A percentile compares a stretch with the other conserved stretches of the same genome.
Conservation (phyloP, 176 grass and related monocot species). For the Cenchrus purpureus region DNA sequence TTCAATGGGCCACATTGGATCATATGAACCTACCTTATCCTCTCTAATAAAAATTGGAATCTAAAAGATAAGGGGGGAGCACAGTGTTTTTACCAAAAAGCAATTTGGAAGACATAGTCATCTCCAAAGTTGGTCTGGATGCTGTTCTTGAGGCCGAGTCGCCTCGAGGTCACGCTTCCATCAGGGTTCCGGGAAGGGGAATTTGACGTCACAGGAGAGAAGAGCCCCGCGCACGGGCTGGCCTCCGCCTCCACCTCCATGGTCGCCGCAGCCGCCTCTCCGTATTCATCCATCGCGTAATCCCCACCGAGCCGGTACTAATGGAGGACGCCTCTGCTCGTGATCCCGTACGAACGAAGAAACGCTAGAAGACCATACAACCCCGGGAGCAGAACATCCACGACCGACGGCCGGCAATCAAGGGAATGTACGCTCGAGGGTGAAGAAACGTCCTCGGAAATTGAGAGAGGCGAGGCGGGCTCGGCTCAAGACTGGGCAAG, state of each 20-base stretch:
- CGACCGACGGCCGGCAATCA: not conserved
- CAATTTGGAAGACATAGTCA: conserved; percentile 92
- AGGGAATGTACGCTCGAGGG: not conserved
- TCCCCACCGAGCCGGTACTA: not conserved
- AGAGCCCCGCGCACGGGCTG: not conserved
- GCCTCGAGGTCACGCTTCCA: conserved; percentile 30
- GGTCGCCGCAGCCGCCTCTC: conserved; percentile 19
- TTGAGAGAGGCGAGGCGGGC: not conserved
- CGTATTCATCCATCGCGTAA: conserved; percentile 35
- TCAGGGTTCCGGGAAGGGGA: not conserved
- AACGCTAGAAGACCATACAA: not conserved
- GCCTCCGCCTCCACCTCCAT: conserved; percentile 43
- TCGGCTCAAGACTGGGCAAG: not conserved
- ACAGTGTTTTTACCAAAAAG: conserved; percentile 54
- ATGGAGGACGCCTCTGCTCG: not conserved
- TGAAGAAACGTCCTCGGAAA: not conserved
- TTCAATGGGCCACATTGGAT: not conserved
- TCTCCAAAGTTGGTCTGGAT: conserved; percentile 95
- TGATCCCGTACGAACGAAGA: not conserved
- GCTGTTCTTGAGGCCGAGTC: conserved; percentile 66
- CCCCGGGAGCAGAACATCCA: not conserved
- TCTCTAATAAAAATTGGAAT: not conserved
- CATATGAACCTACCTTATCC: not conserved
- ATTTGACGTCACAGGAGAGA: not conserved
- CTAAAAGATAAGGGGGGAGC: not conserved